A percentile compares a stretch with the other conserved stretches of the same genome.
Conservation (phyloP, 2,329 filamentous ascomycete species). For the Colletotrichum cereale region DNA sequence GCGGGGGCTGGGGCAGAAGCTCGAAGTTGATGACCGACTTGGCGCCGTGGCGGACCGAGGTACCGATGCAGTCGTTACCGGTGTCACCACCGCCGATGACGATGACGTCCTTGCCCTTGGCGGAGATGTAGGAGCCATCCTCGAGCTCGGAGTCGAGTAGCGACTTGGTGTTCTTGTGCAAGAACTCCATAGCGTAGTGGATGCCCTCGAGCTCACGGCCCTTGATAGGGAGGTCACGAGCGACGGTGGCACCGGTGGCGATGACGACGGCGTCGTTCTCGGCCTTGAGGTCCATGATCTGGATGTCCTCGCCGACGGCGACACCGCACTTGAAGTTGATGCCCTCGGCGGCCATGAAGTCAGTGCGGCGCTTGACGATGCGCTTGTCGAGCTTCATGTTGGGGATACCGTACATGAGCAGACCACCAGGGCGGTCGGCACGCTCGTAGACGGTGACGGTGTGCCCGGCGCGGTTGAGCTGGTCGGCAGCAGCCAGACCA, state of each 20-base stretch:
- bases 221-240: conserved; percentile 91
- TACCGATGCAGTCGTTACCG: conserved; percentile 98
- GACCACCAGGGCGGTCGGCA: conserved; percentile 87
- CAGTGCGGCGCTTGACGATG: conserved; percentile 92
- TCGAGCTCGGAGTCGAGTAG: conserved; percentile 90
- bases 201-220: conserved; percentile 90
- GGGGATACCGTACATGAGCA: conserved; percentile 98
- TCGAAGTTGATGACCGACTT: conserved; percentile 98
- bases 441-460: conserved; percentile 92
- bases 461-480: conserved; percentile 94
- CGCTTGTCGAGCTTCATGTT: conserved; percentile 99
- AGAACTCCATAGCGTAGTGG: conserved; percentile 97
- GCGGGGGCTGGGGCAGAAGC: conserved; percentile 90
- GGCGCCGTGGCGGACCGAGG: conserved; percentile 93
- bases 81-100: conserved; percentile 98
- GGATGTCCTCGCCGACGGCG: conserved; percentile 79
- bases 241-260: conserved; percentile 92
- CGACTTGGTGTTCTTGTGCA: conserved; percentile 98
- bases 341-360: conserved; percentile 94
- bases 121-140: conserved; percentile 90
- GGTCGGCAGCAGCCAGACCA: conserved; percentile 90
- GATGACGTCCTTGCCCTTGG: conserved; percentile 94
- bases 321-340: conserved; percentile 84
- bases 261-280: conserved; percentile 88
- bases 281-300: conserved; percentile 77